Conservation (phyloP, 2,329 filamentous ascomycete species). For the Monosporascus sp. region DNA sequence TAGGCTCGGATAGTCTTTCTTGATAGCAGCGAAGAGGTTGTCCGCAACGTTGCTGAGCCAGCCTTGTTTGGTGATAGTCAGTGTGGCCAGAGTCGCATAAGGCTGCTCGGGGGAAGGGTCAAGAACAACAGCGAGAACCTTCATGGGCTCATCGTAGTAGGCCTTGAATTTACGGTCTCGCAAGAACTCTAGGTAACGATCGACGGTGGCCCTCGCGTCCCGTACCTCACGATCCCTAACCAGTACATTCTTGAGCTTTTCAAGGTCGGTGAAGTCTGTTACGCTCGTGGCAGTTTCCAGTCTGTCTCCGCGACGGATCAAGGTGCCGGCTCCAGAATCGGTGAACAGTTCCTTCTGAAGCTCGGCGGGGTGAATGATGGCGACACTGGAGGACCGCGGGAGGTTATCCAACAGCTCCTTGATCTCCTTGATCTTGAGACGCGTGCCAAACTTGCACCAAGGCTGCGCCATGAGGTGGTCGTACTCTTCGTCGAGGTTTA, state of each 20-base stretch:
- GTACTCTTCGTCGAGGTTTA: slow-evolving; percentile 96
- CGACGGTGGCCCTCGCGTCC: slow-evolving; percentile 77
- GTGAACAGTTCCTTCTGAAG: slow-evolving; percentile 96
- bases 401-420: slow-evolving; percentile 87
- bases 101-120: slow-evolving; percentile 61
- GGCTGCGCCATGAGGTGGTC: slow-evolving; percentile 87
- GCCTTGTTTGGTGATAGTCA: slow-evolving; percentile 88
- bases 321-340: slow-evolving; percentile 86
- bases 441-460: slow-evolving; percentile 92
- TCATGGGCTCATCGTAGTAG: slow-evolving; percentile 92
- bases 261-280: slow-evolving; percentile 68
- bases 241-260: slow-evolving; percentile 75
- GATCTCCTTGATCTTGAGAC: slow-evolving; percentile 96
- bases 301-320: slow-evolving; percentile 90
- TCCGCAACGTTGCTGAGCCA: slow-evolving; percentile 95
- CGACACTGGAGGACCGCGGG: slow-evolving; percentile 87
- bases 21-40: slow-evolving; percentile 89
- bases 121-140: slow-evolving; percentile 83
- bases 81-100: slow-evolving; percentile 79
- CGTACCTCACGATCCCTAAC: slow-evolving; percentile 76
- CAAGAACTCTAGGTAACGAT: slow-evolving; percentile 78
- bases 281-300: slow-evolving; percentile 69
- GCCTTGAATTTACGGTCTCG: slow-evolving; percentile 77
- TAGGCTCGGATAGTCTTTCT: slow-evolving; percentile 86
- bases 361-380: slow-evolving; percentile 94